Percentiles rank a stretch among this genome's conserved stretches.
Conservation (phyloP, 2,329 filamentous ascomycete genomes). For the Emergomyces orientalis region DNA sequence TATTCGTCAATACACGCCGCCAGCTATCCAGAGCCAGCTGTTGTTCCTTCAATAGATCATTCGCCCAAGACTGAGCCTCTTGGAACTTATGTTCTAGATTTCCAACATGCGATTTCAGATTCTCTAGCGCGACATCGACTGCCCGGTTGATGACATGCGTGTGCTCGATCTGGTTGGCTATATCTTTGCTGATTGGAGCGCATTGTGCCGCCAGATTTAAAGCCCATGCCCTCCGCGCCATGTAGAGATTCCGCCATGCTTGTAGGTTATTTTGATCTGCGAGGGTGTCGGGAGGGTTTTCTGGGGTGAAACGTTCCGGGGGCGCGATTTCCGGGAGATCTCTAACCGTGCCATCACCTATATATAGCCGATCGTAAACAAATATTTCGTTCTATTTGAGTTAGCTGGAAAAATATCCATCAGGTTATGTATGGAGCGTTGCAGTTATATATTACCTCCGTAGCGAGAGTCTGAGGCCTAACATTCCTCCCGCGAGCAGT, state of each 20-base stretch:
- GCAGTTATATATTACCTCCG: constrained; percentile 54
- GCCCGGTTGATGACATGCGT: constrained; percentile 56
- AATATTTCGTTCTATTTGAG: constrained; percentile 69
- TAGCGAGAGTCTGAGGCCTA: constrained; percentile 67
- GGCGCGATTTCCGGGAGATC: constrained; percentile 46
- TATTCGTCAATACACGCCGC: constrained; percentile 29
- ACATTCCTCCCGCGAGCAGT: constrained; percentile 76
- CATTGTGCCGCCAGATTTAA: constrained; percentile 60
- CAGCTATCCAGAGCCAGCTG: constrained; percentile 36
- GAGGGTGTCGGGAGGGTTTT: constrained; percentile 66
- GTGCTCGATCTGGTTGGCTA: constrained; percentile 45
- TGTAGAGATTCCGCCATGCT: constrained; percentile 84
- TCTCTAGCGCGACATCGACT: constrained; percentile 72
- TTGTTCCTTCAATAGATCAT: constrained; percentile 37
- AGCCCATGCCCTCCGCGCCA: constrained; percentile 71
- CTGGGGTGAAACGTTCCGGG: constrained; percentile 51
- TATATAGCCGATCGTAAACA: constrained; percentile 76
- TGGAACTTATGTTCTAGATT: constrained; percentile 38
- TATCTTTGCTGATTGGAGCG: constrained; percentile 51
- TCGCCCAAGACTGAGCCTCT: constrained; percentile 39
- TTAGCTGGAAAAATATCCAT: constrained; percentile 8
- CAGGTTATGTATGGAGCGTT: constrained; percentile 1
- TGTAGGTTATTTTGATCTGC: constrained; percentile 68
- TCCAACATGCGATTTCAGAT: constrained; percentile 45
- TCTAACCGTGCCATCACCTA: constrained; percentile 37